These are phyloP conservation scores for Sporothrix globosa DNA, from an alignment of 2,329 filamentous ascomycete genomes.

Conservation along the genomic window DNA sequence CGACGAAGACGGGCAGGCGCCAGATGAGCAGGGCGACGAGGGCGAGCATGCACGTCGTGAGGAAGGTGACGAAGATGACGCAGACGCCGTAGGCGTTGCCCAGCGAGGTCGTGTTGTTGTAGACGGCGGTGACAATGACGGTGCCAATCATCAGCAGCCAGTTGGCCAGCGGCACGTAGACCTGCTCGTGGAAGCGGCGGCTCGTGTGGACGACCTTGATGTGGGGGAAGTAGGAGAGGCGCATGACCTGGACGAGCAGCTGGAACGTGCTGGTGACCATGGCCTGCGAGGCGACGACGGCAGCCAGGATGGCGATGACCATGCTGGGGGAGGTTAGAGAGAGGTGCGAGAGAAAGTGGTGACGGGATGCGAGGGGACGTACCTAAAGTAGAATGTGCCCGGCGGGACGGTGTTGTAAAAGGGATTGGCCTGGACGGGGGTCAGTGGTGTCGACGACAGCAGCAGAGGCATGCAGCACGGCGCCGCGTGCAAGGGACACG, in stretches of 20 bases:
- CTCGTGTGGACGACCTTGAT: conserved; percentile 74
- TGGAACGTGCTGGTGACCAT: conserved; percentile 78
- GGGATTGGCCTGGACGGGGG: conserved; percentile 57
- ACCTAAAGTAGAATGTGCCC: conserved; percentile 65
- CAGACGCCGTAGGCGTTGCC: conserved; percentile 79
- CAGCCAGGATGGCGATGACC: conserved; percentile 69
- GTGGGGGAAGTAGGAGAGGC: conserved; percentile 71
- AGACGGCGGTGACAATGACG: conserved; percentile 73
- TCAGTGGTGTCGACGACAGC: neutral
- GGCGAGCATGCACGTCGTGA: conserved; percentile 74
- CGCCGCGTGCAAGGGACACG: neutral
- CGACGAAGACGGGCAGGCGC: conserved; percentile 63
- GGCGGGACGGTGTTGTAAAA: conserved; percentile 73
- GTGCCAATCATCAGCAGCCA: conserved; percentile 77
- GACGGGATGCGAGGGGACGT: neutral
- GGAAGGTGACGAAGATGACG: conserved; percentile 78
- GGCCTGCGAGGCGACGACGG: conserved; percentile 76
- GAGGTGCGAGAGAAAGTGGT: neutral
- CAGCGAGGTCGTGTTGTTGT: conserved; percentile 71
- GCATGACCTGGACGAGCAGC: conserved; percentile 71
- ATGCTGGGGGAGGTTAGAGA: conserved; percentile 44
- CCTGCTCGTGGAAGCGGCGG: conserved; percentile 69
- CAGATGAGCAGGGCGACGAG: conserved; percentile 74
- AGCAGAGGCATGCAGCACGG: neutral
- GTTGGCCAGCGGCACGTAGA: conserved; percentile 76